Evolutionary conservation across 1,139 yeast genomes (phyloP), one percentile per base, ranked within the genome.

Genomic region (Suhomyces bolitotheri): DNA sequence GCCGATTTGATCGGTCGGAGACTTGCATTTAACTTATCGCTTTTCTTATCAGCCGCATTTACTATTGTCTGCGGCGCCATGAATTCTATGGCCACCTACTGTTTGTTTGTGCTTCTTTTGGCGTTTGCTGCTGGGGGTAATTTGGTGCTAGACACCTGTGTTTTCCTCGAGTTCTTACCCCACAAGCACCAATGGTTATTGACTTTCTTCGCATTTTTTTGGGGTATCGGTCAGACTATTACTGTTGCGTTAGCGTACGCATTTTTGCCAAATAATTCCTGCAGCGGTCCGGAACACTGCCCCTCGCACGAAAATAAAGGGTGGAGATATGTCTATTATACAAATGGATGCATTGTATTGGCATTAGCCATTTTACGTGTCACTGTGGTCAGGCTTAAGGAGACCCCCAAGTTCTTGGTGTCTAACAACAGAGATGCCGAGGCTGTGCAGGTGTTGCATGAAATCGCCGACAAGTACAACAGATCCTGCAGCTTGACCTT

Each of bases 311-410:
- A 39, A 11, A 64, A 64, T 43, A 45, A 53, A 30, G 70, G 70
- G 12, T 64, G 71, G 69, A 50, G 70, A 34, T 64, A 63, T 40
- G 60, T 55, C 27, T 64, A 57, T 53, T 64, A 63, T 40, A 52
- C 53, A 30, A 63, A 63, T 43, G 60, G 65, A 9, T 54, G 51
- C 3, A 58, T 64, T 23, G 65, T 62, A 14, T 44, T 62, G 34
- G 51, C 50, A 4, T 47, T 62, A 36, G 60, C 68, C 7, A 34
- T 62, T 13, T 39, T 57, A 16, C 42, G 70, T 26, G 47, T 64
- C 16, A 64, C 76, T 9, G 52, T 60, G 6, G 49, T 62, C 16
- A 45, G 49, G 25, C 47, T 63, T 33, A 54, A 56, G 37, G 69
- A 64, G 45, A 62, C 67, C 9, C 70, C 69, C 5, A 64, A 64